These are phyloP conservation scores for Termitomyces sp. DNA, from an alignment of 768 basidiomycete genomes.

Conservation along the genomic window DNA sequence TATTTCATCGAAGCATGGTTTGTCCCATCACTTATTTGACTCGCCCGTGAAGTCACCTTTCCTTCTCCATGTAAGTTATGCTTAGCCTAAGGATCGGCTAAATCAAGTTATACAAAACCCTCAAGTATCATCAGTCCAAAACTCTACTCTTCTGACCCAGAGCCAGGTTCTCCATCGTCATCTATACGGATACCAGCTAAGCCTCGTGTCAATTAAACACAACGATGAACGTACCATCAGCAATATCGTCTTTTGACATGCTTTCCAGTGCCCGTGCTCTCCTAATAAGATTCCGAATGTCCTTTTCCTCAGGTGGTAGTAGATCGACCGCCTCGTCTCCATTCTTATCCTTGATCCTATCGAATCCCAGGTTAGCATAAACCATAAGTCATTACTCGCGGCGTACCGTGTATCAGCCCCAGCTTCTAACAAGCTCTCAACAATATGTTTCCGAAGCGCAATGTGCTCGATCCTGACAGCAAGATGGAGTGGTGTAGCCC, in stretches of 20 bases:
- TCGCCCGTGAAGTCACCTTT: background rate
- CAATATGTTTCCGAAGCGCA: conserved; percentile 48
- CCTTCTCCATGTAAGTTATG: background rate
- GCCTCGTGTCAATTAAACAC: background rate
- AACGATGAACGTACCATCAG: conserved; percentile 38
- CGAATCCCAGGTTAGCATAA: background rate
- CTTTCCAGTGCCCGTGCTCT: conserved; percentile 47
- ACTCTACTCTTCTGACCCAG: conserved; percentile 30
- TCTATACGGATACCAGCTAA: conserved; percentile 4
- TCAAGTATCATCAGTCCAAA: background rate
- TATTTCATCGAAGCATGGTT: background rate
- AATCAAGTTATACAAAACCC: background rate
- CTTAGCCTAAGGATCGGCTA: background rate
- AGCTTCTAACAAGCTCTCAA: conserved; percentile 68
- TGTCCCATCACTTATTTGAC: background rate
- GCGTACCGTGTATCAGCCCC: conserved; percentile 68
- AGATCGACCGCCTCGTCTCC: conserved; percentile 53
- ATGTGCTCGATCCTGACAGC: conserved; percentile 53
- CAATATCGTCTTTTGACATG: conserved; percentile 58
- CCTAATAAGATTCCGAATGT: conserved; percentile 44
- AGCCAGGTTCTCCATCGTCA: conserved; percentile 23
- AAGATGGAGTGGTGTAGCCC: conserved; percentile 75
- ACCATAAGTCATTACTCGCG: background rate
- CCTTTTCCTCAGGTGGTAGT: conserved; percentile 47
- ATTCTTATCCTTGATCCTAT: conserved; percentile 69